These are phyloP conservation scores for Cryphonectria japonica DNA, from an alignment of 2,329 filamentous ascomycete genomes.

Conservation along the genomic window DNA sequence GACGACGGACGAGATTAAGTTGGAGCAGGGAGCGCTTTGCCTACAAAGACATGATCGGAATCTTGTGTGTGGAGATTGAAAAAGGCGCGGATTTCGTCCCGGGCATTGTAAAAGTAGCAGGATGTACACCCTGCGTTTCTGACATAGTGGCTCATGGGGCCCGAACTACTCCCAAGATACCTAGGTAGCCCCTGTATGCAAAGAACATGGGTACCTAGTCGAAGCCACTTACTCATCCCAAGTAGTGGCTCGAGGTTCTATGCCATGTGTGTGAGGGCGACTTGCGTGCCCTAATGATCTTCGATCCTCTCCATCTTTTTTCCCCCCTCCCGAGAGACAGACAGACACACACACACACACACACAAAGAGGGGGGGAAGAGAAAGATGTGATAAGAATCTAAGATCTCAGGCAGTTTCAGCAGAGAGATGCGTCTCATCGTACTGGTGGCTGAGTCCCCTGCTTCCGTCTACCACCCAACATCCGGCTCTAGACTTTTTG, in stretches of 20 bases:
- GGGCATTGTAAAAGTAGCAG: not conserved
- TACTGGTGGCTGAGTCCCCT: not conserved
- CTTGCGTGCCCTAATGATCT: not conserved
- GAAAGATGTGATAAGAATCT: not conserved
- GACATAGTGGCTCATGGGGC: not conserved
- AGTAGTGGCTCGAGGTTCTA: not conserved
- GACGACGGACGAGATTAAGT: not conserved
- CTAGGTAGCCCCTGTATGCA: not conserved
- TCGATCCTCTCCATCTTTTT: not conserved
- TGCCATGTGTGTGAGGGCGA: slow-evolving; percentile 1
- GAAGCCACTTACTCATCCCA: not conserved
- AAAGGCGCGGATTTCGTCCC: not conserved
- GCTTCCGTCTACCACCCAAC: not conserved
- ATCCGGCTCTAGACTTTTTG: not conserved
- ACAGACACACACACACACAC: no score
- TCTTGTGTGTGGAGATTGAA: not conserved
- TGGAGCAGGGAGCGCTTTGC: not conserved
- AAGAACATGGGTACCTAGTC: not conserved
- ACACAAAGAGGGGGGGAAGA: not conserved
- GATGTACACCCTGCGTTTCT: not conserved
- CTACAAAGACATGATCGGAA: not conserved
- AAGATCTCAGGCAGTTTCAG: not conserved
- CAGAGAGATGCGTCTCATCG: not conserved
- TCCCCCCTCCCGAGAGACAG: not conserved
- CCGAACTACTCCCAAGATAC: not conserved